Evolutionary conservation across 1,284 basidiomycete genomes (phyloP).

Genomic region (Sanguinoderma infundibulare): DNA sequence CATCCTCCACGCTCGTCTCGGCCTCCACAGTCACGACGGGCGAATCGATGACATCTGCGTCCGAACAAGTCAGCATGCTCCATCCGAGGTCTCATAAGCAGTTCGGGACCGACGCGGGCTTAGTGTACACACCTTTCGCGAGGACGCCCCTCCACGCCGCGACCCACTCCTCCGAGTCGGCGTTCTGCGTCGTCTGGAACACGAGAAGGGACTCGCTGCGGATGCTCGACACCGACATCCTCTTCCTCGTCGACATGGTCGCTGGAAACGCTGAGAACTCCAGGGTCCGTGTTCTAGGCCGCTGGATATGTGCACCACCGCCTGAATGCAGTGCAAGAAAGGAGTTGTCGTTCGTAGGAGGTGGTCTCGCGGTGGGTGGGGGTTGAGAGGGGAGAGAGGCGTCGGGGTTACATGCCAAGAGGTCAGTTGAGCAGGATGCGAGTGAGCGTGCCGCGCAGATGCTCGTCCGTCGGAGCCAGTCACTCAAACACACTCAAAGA

Average conservation of each 20-base stretch:
- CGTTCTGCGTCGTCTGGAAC: slow-evolving; percentile 36
- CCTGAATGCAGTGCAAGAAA: neutral
- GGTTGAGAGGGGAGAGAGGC: neutral
- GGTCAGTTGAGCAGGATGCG: slow-evolving; percentile 7
- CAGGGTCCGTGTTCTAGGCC: neutral
- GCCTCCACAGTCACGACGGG: slow-evolving; percentile 65
- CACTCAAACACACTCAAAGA: slow-evolving; percentile 10
- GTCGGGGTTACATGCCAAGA: slow-evolving; percentile 24
- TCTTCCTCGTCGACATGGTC: slow-evolving; percentile 35
- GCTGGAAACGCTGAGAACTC: neutral
- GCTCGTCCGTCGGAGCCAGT: slow-evolving; percentile 7
- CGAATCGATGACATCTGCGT: slow-evolving; percentile 66
- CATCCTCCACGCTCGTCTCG: slow-evolving; percentile 75
- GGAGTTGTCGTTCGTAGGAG: neutral
- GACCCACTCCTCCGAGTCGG: slow-evolving; percentile 61
- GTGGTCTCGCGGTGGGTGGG: neutral
- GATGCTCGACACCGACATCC: slow-evolving; percentile 40
- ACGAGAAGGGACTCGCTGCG: slow-evolving; percentile 37
- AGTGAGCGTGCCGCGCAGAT: slow-evolving; percentile 10
- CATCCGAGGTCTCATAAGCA: neutral
- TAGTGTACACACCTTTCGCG: slow-evolving; percentile 59
- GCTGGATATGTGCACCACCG: neutral
- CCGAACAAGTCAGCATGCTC: neutral
- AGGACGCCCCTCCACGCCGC: slow-evolving; percentile 56
- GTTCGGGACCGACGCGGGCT: no score